phyloP scores from a whole-genome alignment of 352 stramenopile species.

The Globisporangium heterothallicum region DNA sequence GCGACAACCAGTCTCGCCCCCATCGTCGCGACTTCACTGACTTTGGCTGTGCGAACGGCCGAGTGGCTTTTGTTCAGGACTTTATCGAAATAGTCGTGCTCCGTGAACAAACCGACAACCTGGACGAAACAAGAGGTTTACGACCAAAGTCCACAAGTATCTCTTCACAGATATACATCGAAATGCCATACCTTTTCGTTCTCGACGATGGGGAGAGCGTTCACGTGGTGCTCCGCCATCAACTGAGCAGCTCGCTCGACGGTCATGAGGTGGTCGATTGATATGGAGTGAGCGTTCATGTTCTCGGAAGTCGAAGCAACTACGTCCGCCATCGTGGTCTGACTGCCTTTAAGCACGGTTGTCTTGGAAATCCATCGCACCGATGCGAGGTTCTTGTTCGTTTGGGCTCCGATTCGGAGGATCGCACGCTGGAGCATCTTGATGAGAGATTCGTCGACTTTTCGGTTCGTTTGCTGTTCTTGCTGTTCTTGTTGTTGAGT shows the following conservation, averaged over 20 bases:
- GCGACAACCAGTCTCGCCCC: conserved; percentile 29
- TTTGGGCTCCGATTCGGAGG: conserved; percentile 7
- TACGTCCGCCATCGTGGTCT: conserved; percentile 13
- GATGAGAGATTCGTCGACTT: not conserved
- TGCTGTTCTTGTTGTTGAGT: not conserved
- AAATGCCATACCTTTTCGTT: conserved; percentile 22
- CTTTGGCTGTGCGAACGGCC: conserved; percentile 20
- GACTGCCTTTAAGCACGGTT: not conserved
- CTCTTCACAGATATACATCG: not conserved
- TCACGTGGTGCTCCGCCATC: conserved; percentile 31
- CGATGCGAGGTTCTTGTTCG: not conserved
- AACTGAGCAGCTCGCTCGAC: conserved; percentile 27
- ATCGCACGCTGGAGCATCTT: conserved; percentile 9
- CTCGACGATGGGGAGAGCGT: conserved; percentile 30
- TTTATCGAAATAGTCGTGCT: conserved; percentile 44
- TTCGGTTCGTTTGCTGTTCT: not conserved
- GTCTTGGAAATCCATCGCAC: conserved; percentile 11
- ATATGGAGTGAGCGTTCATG: too few species aligned
- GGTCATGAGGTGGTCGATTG: conserved; percentile 29
- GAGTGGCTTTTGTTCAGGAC: conserved; percentile 28
- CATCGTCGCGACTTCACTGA: conserved; percentile 34
- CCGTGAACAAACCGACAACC: conserved; percentile 38
- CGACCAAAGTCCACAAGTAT: not conserved
- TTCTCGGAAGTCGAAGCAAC: not conserved
- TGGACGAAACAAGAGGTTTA: not conserved